Percentiles rank a stretch among this genome's conserved stretches.
phyloP scores from a whole-genome alignment of 208 protist genomes.

The Leptomonas pyrrhocoris region DNA sequence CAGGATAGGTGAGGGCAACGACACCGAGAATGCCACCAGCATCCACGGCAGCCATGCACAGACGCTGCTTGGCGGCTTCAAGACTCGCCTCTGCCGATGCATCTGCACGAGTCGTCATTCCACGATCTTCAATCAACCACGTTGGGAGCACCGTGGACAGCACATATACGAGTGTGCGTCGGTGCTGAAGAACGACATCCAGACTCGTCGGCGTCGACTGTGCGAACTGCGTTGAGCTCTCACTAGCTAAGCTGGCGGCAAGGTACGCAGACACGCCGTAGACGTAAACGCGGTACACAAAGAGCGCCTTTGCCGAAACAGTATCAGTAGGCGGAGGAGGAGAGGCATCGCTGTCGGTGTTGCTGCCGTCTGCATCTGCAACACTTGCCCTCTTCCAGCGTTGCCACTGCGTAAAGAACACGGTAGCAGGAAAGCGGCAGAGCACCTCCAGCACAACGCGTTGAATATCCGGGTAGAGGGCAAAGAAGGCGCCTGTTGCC shows the following conservation, averaged over 20 bases:
- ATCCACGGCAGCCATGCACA: slow-evolving; percentile 29
- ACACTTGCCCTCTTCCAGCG: neutral
- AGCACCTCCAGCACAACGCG: slow-evolving; percentile 52
- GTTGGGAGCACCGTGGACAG: slow-evolving; percentile 8
- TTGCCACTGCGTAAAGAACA: slow-evolving; percentile 34
- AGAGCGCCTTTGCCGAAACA: neutral
- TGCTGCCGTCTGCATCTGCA: neutral
- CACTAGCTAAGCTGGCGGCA: neutral
- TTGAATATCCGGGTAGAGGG: slow-evolving; percentile 31
- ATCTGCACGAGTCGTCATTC: neutral
- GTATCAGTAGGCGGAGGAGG: neutral
- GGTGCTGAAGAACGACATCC: slow-evolving; percentile 4
- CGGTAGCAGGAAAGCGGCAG: slow-evolving; percentile 31
- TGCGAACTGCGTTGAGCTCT: neutral
- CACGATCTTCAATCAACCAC: slow-evolving; percentile 26
- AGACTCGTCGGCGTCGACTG: neutral
- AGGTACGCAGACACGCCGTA: slow-evolving; percentile 32
- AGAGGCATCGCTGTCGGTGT: neutral
- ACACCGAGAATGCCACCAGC: slow-evolving; percentile 23
- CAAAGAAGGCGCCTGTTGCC: slow-evolving; percentile 13
- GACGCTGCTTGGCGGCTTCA: slow-evolving; percentile 16
- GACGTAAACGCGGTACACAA: slow-evolving; percentile 31
- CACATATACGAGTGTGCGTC: slow-evolving; percentile 13
- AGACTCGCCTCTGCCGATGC: neutral
- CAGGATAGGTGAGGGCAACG: neutral